Evolutionary conservation across 805 yeast genomes (phyloP).

Genomic region (Teunomyces pallodes): DNA sequence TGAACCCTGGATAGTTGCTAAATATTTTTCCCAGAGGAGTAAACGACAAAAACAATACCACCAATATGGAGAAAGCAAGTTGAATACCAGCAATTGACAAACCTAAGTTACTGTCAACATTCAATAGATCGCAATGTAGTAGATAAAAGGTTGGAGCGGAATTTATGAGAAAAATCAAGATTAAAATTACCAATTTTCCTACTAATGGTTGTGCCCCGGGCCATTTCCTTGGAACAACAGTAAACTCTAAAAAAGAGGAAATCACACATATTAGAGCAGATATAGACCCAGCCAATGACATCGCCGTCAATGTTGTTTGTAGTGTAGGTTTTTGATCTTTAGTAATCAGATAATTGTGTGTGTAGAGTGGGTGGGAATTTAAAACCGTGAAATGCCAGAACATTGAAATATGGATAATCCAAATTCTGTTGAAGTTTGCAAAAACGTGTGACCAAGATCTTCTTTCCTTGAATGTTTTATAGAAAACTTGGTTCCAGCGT

Average conservation of each 20-base stretch:
- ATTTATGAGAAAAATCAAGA: conserved; percentile 19
- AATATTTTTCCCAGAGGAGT: conserved; percentile 24
- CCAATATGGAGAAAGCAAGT: conserved; percentile 24
- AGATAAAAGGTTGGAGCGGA: conserved; percentile 29
- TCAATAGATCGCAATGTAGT: conserved; percentile 21
- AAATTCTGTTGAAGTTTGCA: conserved; percentile 49
- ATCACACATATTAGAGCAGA: conserved; percentile 29
- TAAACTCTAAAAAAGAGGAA: conserved; percentile 23
- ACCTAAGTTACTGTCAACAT: conserved; percentile 15
- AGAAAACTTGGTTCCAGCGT: conserved; percentile 41
- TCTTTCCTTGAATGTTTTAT: conserved; percentile 47
- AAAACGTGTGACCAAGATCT: conserved; percentile 51
- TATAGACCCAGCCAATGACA: conserved; percentile 45
- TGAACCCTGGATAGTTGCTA: conserved; percentile 2
- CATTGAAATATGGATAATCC: conserved; percentile 50
- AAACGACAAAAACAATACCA: conserved; percentile 28
- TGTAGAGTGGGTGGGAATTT: conserved; percentile 50
- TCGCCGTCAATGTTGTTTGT: conserved; percentile 43
- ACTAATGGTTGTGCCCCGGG: conserved; percentile 19
- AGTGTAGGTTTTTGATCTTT: conserved; percentile 31
- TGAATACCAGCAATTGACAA: conserved; percentile 21
- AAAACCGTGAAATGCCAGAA: conserved; percentile 54
- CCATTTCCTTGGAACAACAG: conserved; percentile 26
- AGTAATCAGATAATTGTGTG: conserved; percentile 42
- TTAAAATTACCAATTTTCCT: conserved; percentile 12